Conservation (phyloP, 2,329 filamentous ascomycete species). For the Penicillium frequentans region DNA sequence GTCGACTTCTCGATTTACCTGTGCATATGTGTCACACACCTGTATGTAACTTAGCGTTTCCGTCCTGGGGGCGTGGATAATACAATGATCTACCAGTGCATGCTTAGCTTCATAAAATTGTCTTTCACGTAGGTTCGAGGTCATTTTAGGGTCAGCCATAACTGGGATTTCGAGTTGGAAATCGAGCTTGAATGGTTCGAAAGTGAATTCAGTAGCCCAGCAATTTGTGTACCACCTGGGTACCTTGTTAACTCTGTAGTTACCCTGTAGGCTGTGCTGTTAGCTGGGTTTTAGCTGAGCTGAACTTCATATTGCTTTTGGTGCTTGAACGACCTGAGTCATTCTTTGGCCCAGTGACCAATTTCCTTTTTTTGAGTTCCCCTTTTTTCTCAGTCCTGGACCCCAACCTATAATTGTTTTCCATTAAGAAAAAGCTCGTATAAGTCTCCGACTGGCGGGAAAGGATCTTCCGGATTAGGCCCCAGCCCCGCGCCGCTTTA, state of each 20-base stretch:
- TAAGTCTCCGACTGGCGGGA: not conserved
- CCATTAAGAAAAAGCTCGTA: not conserved
- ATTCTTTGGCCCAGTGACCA: not conserved
- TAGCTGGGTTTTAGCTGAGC: not conserved
- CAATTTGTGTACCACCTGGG: not conserved
- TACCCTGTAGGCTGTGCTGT: not conserved
- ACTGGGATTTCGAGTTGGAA: no score
- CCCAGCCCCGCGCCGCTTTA: not conserved
- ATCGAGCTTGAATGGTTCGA: not conserved
- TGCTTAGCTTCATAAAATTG: not conserved
- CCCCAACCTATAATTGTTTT: no score
- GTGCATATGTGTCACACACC: constrained; percentile 15
- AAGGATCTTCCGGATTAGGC: not conserved
- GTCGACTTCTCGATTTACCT: constrained; percentile 13
- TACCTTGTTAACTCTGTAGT: not conserved
- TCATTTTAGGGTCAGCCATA: not conserved
- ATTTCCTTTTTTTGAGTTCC: no score
- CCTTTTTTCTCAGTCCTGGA: no score
- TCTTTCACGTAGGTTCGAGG: not conserved
- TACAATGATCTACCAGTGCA: constrained; percentile 12
- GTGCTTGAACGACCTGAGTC: not conserved
- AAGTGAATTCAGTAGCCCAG: not conserved
- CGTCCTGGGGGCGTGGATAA: constrained; percentile 20
- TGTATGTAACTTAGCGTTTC: constrained; percentile 19
- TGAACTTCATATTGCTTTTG: not conserved